phyloP scores from a whole-genome alignment of 768 basidiomycete genomes.

The Pulveroboletus sp. region DNA sequence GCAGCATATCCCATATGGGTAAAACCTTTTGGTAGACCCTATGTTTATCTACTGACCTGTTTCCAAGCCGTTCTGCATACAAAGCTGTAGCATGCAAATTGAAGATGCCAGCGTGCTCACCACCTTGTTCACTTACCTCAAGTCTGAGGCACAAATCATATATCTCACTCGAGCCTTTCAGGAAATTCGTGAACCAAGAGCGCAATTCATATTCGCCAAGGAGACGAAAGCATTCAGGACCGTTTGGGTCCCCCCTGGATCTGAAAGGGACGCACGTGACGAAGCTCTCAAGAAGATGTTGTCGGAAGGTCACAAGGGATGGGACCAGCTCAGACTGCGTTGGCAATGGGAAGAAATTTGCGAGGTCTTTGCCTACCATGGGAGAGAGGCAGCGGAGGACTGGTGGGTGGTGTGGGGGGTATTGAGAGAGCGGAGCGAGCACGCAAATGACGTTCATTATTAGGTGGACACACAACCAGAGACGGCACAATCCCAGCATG shows the following conservation, averaged over 20 bases:
- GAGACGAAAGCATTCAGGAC: constrained; percentile 42
- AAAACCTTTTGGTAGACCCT: constrained; percentile 4
- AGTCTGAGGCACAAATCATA: constrained; percentile 43
- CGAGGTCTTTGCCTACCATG: constrained; percentile 50
- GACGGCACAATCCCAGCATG: constrained; percentile 3
- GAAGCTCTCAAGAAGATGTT: constrained; percentile 25
- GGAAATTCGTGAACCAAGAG: constrained; percentile 53
- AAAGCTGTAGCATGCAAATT: constrained; percentile 31
- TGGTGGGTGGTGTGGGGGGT: constrained; percentile 64
- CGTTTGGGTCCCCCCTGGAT: constrained; percentile 42
- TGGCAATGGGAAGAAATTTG: constrained; percentile 55
- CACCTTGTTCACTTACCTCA: constrained; percentile 40
- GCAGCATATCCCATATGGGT: constrained; percentile 58
- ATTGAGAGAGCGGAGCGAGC: constrained; percentile 38
- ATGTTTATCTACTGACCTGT: neutral
- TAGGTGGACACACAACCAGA: constrained; percentile 1
- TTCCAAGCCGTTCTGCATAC: constrained; percentile 46
- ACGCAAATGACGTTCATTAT: constrained; percentile 6
- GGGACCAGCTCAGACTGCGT: constrained; percentile 47
- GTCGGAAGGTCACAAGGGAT: constrained; percentile 29
- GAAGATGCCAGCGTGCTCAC: constrained; percentile 34
- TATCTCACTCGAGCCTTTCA: constrained; percentile 54
- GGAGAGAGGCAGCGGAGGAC: constrained; percentile 55
- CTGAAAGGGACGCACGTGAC: constrained; percentile 45
- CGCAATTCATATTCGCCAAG: constrained; percentile 37